Conservation (phyloP, 345 rosid genomes). For the Brassica carinata region DNA sequence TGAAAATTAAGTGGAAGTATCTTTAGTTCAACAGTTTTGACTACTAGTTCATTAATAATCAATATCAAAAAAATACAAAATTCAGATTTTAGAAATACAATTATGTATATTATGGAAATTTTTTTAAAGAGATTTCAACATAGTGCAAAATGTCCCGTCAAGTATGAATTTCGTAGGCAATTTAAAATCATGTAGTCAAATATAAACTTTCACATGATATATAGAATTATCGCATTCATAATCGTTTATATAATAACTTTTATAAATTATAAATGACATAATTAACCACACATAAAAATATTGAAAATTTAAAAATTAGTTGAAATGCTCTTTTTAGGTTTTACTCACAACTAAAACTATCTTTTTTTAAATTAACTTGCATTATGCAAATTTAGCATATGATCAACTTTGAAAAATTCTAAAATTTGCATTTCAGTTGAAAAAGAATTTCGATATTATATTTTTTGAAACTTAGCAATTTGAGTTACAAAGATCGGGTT, state of each 20-base stretch:
- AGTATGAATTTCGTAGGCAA: too few relatives aligned
- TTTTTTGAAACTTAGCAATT: background rate
- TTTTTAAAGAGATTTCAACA: too few relatives aligned
- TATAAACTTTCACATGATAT: too few relatives aligned
- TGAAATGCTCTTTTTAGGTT: background rate
- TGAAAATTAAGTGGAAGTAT: background rate
- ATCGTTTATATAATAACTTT: background rate
- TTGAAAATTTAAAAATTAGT: background rate
- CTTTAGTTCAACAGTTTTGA: background rate
- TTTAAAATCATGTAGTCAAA: too few relatives aligned
- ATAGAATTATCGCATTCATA: too few relatives aligned
- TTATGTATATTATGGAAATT: too few relatives aligned
- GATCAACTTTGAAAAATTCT: background rate
- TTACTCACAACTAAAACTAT: background rate
- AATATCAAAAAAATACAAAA: too few relatives aligned
- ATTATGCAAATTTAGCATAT: background rate
- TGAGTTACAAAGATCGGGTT: background rate
- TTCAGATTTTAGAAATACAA: too few relatives aligned
- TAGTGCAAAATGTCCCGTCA: too few relatives aligned
- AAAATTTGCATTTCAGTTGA: background rate
- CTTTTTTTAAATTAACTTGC: background rate
- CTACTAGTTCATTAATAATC: background rate
- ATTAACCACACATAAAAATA: background rate
- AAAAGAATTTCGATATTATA: background rate
- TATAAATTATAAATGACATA: background rate